These are phyloP conservation scores for Cichorium intybus DNA, from an alignment of 140 eudicot species.

Conservation along the genomic window DNA sequence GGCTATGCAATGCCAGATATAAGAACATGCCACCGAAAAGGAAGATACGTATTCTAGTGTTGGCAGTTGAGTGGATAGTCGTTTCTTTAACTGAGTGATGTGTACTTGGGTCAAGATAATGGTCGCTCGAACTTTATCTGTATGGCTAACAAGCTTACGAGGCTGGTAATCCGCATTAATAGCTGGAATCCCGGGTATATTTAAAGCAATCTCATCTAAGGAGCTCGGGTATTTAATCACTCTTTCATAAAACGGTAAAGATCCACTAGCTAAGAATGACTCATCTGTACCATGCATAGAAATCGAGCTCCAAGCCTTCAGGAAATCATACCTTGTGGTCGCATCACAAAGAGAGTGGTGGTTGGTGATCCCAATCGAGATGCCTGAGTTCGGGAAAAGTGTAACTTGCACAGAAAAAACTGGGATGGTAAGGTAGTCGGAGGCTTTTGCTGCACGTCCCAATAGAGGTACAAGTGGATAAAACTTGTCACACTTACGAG, in stretches of 20 bases:
- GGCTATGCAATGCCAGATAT: conserved; percentile 33
- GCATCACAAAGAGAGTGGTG: too few species aligned
- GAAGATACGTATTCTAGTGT: conserved; percentile 14
- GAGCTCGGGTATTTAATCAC: conserved; percentile 20
- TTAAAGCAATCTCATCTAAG: not conserved
- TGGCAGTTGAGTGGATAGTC: not conserved
- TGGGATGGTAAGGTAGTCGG: conserved; percentile 9
- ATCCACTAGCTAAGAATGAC: not conserved
- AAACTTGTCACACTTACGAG: conserved; percentile 32
- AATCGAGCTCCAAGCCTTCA: conserved; percentile 30
- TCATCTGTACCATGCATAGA: conserved; percentile 7
- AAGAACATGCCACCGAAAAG: conserved; percentile 26
- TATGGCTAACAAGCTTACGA: not conserved
- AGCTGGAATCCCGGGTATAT: not conserved
- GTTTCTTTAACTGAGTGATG: conserved; percentile 12
- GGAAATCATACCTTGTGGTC: not conserved
- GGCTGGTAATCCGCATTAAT: not conserved
- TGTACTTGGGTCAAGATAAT: conserved; percentile 13
- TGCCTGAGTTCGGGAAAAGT: too few species aligned
- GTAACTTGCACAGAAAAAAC: too few species aligned
- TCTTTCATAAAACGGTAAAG: conserved; percentile 27
- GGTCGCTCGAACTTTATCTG: conserved; percentile 31
- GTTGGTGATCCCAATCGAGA: too few species aligned
- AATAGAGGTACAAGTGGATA: conserved; percentile 26
- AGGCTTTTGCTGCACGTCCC: not conserved